Conservation (phyloP, 306 rosid species). For the Trifolium subterraneum region DNA sequence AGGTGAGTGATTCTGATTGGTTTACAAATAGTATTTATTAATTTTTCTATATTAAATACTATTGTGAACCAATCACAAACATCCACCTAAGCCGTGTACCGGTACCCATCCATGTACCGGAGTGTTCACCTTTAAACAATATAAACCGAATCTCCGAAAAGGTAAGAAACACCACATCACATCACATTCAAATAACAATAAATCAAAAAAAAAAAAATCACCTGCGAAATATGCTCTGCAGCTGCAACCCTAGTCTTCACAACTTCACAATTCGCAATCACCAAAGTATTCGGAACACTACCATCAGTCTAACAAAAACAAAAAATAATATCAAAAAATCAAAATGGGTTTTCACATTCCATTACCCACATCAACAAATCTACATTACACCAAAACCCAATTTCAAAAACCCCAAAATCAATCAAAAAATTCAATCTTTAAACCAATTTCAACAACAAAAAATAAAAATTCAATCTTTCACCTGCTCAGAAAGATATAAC, state of each 20-base stretch:
- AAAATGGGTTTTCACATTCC: neutral
- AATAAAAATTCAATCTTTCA: neutral
- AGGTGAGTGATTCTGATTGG: too few relatives aligned
- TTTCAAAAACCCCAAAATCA: neutral
- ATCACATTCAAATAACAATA: conserved; percentile 11
- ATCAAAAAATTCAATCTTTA: neutral
- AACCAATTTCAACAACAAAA: neutral
- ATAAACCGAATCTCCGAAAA: conserved; percentile 6
- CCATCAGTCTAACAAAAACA: conserved; percentile 78
- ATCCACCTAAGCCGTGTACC: too few relatives aligned
- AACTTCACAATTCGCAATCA: conserved; percentile 97
- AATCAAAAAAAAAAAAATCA: conserved; percentile 27
- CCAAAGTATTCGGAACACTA: conserved; percentile 96
- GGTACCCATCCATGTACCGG: too few relatives aligned
- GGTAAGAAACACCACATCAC: neutral
- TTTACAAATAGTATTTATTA: too few relatives aligned
- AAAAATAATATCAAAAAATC: neutral
- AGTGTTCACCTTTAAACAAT: too few relatives aligned
- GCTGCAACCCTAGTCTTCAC: conserved; percentile 99
- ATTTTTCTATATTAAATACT: too few relatives aligned
- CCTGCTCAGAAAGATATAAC: conserved; percentile 97
- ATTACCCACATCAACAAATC: neutral
- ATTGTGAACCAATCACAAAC: too few relatives aligned
- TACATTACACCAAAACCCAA: neutral
- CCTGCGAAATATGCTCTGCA: conserved; percentile 99